A percentile compares a stretch with the other conserved stretches of the same genome.
These are phyloP conservation scores for Zymoseptoria pseudotritici DNA, from an alignment of 2,329 filamentous ascomycete genomes.

Conservation along the genomic window DNA sequence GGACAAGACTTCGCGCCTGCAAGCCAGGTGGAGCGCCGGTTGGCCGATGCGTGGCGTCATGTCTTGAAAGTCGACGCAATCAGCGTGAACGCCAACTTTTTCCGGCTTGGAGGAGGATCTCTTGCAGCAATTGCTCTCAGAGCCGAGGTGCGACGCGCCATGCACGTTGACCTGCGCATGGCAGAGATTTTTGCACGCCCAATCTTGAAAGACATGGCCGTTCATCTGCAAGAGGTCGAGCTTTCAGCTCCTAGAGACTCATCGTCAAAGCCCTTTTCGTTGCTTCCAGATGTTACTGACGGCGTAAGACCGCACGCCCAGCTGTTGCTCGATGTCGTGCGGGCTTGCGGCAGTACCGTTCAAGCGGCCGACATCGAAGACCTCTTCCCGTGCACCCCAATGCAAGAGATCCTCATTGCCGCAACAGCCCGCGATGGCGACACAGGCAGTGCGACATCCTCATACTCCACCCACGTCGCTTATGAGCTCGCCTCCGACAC, in stretches of 20 bases:
- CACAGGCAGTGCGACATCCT: conserved; percentile 32
- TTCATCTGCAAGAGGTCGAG: background rate
- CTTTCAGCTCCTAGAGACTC: background rate
- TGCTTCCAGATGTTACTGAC: conserved; percentile 1
- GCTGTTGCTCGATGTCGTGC: too few relatives aligned
- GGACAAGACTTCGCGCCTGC: too few relatives aligned
- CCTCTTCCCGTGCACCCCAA: conserved; percentile 37
- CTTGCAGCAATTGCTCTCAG: too few relatives aligned
- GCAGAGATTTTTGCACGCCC: conserved; percentile 33
- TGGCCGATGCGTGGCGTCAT: too few relatives aligned
- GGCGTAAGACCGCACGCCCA: background rate
- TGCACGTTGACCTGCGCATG: background rate
- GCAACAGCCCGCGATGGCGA: conserved; percentile 39
- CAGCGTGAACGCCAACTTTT: too few relatives aligned
- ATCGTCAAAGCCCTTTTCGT: conserved; percentile 1
- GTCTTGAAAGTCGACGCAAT: too few relatives aligned
- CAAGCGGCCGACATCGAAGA: conserved; percentile 36
- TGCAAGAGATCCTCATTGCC: conserved; percentile 37
- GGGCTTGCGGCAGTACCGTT: too few relatives aligned
- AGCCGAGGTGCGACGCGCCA: too few relatives aligned
- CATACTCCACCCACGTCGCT: conserved; percentile 44
- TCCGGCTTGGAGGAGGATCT: too few relatives aligned
- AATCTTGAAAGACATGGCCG: conserved; percentile 1
- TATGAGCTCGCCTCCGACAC: conserved; percentile 15
- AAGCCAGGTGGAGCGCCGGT: too few relatives aligned